phyloP scores from a whole-genome alignment of 2,329 filamentous ascomycete species.

The Parastagonospora nodorum region DNA sequence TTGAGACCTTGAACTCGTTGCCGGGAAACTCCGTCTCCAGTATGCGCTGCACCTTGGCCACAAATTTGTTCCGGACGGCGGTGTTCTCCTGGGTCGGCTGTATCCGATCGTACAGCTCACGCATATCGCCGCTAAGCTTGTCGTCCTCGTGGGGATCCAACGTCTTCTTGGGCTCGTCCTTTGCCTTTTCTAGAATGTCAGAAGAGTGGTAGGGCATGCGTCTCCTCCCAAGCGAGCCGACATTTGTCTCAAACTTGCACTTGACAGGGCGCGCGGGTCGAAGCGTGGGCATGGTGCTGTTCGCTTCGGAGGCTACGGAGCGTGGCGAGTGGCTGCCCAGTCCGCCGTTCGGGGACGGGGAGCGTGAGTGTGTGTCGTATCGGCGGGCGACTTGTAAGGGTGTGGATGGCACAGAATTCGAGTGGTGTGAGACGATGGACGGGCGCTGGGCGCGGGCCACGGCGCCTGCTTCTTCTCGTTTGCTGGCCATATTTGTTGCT shows the following conservation, averaged over 20 bases:
- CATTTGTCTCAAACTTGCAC: slow-evolving; percentile 88
- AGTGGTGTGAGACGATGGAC: slow-evolving; percentile 67
- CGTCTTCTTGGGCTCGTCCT: slow-evolving; percentile 66
- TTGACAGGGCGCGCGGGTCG: slow-evolving; percentile 63
- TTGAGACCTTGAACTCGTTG: slow-evolving; percentile 83
- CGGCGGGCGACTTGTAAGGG: slow-evolving; percentile 87
- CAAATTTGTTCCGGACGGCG: slow-evolving; percentile 72
- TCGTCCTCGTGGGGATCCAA: slow-evolving; percentile 47
- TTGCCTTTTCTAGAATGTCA: slow-evolving; percentile 76
- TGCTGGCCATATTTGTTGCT: slow-evolving; percentile 30
- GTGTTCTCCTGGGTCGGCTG: slow-evolving; percentile 82
- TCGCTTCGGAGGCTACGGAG: slow-evolving; percentile 88
- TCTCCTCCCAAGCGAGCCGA: slow-evolving; percentile 74
- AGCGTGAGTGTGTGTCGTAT: slow-evolving; percentile 76
- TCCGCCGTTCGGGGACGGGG: slow-evolving; percentile 76
- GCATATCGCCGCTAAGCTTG: slow-evolving; percentile 79
- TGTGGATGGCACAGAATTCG: slow-evolving; percentile 90
- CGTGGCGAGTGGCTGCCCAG: slow-evolving; percentile 82
- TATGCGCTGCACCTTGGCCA: slow-evolving; percentile 85
- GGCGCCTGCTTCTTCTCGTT: slow-evolving; percentile 29
- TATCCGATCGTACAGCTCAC: slow-evolving; percentile 81
- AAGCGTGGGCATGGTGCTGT: slow-evolving; percentile 71
- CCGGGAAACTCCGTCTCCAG: slow-evolving; percentile 92
- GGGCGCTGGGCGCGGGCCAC: slow-evolving; percentile 48
- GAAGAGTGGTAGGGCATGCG: slow-evolving; percentile 92